phyloP scores from a whole-genome alignment of 768 basidiomycete species.

The Vishniacozyma victoriae region DNA sequence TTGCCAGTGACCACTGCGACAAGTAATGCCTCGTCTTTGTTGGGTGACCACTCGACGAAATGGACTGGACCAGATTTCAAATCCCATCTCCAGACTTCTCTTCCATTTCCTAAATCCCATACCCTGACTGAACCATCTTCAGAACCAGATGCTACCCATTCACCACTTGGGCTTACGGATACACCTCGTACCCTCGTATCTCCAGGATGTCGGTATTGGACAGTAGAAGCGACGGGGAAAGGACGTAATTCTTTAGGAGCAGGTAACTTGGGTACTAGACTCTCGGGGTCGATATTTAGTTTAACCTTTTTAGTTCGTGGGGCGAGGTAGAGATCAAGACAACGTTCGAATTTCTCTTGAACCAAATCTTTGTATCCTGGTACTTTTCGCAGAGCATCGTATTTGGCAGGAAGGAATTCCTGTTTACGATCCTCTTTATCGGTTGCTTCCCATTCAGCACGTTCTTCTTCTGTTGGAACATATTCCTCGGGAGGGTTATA shows the following conservation, averaged over 20 bases:
- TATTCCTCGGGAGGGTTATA: conserved; percentile 99
- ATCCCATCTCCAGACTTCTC: conserved; percentile 80
- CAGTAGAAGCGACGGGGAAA: conserved; percentile 80
- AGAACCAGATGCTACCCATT: conserved; percentile 86
- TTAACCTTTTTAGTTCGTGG: conserved; percentile 70
- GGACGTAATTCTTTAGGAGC: conserved; percentile 84
- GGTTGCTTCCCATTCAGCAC: conserved; percentile 69
- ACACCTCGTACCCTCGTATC: conserved; percentile 64
- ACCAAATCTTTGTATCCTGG: conserved; percentile 88
- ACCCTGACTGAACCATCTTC: conserved; percentile 78
- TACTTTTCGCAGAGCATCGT: conserved; percentile 74
- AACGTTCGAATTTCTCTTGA: conserved; percentile 85
- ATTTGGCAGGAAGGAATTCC: conserved; percentile 83
- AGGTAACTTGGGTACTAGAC: conserved; percentile 87
- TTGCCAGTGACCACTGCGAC: conserved; percentile 43
- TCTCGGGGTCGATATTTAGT: conserved; percentile 85
- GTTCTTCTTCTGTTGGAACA: conserved; percentile 75
- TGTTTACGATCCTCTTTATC: conserved; percentile 86
- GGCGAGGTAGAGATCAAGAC: conserved; percentile 92
- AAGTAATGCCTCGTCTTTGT: conserved; percentile 64
- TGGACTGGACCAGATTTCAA: conserved; percentile 69
- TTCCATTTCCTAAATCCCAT: conserved; percentile 87
- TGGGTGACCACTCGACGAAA: conserved; percentile 87
- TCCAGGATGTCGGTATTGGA: conserved; percentile 63
- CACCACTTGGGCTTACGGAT: conserved; percentile 77